Conservation (phyloP, 495 filamentous ascomycete species). For the Neurospora tetraspora region DNA sequence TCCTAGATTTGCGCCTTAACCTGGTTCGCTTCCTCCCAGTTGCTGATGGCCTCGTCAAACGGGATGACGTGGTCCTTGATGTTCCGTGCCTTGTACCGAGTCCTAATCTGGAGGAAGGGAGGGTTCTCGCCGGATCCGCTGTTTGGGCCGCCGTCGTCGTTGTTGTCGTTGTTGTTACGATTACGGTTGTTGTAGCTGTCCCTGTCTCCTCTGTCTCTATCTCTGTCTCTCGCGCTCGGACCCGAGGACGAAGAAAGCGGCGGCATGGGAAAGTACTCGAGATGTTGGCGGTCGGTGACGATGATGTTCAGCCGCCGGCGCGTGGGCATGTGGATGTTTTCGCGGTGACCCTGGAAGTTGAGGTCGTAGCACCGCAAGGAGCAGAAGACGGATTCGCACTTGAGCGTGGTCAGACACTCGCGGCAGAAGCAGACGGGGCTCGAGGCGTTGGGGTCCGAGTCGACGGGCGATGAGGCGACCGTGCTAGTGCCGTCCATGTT, state of each 20-base stretch:
- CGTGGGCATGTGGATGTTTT: conserved; percentile 26
- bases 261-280: conserved; percentile 12
- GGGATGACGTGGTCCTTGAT: conserved; percentile 19
- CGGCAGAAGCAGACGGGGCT: conserved; percentile 23
- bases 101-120: background rate
- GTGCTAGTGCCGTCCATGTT: conserved; percentile 3
- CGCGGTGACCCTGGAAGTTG: conserved; percentile 33
- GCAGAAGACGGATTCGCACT: conserved; percentile 28
- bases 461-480: background rate
- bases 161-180: background rate
- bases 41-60: conserved; percentile 18
- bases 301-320: conserved; percentile 14
- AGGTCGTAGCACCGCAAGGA: conserved; percentile 27
- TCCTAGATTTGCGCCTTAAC: conserved; percentile 8
- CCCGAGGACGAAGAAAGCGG: background rate
- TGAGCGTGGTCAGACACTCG: conserved; percentile 28
- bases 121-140: background rate
- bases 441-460: background rate
- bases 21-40: conserved; percentile 26
- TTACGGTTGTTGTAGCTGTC: conserved; percentile 3
- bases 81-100: conserved; percentile 22
- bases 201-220: background rate
- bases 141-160: background rate
- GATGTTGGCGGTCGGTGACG: conserved; percentile 17
- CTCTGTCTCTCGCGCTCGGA: background rate